Evolutionary conservation across 257 asterid species (phyloP).

Genomic region (Primulina tabacum): DNA sequence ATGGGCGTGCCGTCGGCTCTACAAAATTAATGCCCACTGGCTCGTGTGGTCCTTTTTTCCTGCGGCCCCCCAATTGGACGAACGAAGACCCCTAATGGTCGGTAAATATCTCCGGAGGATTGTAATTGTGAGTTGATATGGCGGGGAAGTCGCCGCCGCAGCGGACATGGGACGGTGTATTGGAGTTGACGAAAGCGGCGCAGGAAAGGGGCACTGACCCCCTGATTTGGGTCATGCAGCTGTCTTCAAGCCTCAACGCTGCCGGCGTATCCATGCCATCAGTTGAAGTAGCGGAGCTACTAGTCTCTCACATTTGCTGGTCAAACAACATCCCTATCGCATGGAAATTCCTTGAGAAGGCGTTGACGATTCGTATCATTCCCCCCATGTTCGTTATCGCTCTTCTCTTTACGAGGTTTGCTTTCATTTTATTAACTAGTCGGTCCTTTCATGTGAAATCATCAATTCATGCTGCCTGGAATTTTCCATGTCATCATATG

Average conservation of each 20-base stretch:
- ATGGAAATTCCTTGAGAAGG: slow-evolving; percentile 93
- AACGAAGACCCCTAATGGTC: slow-evolving; percentile 24
- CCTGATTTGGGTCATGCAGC: slow-evolving; percentile 68
- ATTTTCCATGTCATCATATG: too few species aligned
- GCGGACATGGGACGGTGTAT: slow-evolving; percentile 56
- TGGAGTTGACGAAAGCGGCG: slow-evolving; percentile 71
- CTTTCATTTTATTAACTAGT: not conserved
- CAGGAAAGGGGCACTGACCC: slow-evolving; percentile 81
- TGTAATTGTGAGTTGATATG: slow-evolving; percentile 23
- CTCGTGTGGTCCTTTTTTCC: slow-evolving; percentile 25
- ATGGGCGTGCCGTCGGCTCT: not conserved
- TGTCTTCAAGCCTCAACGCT: slow-evolving; percentile 59
- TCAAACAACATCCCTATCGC: slow-evolving; percentile 63
- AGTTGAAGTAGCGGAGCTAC: slow-evolving; percentile 60
- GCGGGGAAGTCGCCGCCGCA: slow-evolving; percentile 33
- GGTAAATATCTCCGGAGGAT: slow-evolving; percentile 15
- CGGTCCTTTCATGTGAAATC: slow-evolving; percentile 2
- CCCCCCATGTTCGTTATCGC: slow-evolving; percentile 86
- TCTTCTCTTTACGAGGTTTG: slow-evolving; percentile 72
- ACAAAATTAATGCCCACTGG: not conserved
- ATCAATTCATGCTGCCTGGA: not conserved
- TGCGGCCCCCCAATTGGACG: slow-evolving; percentile 27
- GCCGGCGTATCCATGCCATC: slow-evolving; percentile 79
- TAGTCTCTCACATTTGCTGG: slow-evolving; percentile 91
- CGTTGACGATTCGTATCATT: slow-evolving; percentile 55